Percentiles rank a stretch among this genome's conserved stretches.
Evolutionary conservation across 2,329 filamentous ascomycete genomes (phyloP).

Genomic region (Hypoxylon sp.): DNA sequence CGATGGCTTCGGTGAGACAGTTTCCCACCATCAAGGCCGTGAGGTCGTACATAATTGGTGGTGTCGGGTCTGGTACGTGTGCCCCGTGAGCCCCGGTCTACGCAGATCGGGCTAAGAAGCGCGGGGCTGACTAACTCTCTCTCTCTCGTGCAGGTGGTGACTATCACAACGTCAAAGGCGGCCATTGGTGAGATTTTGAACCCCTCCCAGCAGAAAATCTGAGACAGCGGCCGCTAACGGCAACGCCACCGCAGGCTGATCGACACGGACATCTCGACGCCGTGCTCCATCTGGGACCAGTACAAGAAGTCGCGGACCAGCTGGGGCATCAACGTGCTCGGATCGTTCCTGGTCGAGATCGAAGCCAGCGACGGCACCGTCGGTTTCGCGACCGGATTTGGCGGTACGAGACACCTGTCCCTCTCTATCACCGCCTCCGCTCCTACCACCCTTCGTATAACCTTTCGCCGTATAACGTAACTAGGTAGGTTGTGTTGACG

Average conservation of each 20-base stretch:
- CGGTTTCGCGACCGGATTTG: slow-evolving; percentile 92
- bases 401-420: slow-evolving; percentile 57
- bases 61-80: slow-evolving; percentile 61
- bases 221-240: slow-evolving; percentile 5
- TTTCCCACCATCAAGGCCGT: slow-evolving; percentile 82
- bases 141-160: slow-evolving; percentile 69
- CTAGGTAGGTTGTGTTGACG: no score
- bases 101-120: neutral
- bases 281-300: slow-evolving; percentile 87
- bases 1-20: slow-evolving; percentile 59
- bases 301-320: slow-evolving; percentile 88
- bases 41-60: slow-evolving; percentile 75
- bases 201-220: neutral
- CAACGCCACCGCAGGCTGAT: slow-evolving; percentile 72
- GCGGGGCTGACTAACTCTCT: slow-evolving; percentile 24
- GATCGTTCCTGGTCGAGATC: slow-evolving; percentile 90
- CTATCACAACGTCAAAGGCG: slow-evolving; percentile 89
- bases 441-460: no score
- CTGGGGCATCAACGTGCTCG: slow-evolving; percentile 95
- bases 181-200: slow-evolving; percentile 65
- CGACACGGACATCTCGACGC: slow-evolving; percentile 90
- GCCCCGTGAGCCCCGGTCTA: neutral
- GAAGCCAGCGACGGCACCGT: slow-evolving; percentile 91
- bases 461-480: no score
- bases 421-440: no score